Base-by-base conservation (phyloP, 148 eudicot genomes). In the Nepenthes gracilis region DNA sequence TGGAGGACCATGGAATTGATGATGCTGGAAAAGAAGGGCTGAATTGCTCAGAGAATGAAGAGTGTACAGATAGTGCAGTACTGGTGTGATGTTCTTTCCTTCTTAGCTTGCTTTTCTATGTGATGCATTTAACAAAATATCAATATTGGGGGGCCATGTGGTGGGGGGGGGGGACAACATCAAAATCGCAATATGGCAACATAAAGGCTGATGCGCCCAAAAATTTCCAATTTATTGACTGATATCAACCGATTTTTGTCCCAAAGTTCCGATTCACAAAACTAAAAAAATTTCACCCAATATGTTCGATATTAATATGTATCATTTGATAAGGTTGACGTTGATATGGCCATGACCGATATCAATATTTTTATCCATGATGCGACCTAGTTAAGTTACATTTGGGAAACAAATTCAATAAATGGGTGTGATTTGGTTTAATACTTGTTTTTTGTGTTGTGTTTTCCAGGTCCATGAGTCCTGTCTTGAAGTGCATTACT, bases 401-500 rank as follows among this genome's bases (percentile, higher is more conserved):
- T 23, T 23, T 23, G 23, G 23, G 23, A 23, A 23, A 23, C 23
- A 23, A 23, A 23, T 23, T 23, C 23, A 23, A 23, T 23, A 23
- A 23, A 23, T 23, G 23, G 23, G 23, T 23, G 23, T 23, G 23
- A 9, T 52, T 43, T 33, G 35, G 38, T n/a, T 34, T 53, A 6
- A 2, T 33, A 11, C 34, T 54, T 13, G 2, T 32, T 55, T 7
- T 8, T 47, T 38, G 5, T 34, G 33, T 54, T 65, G 34, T 77
- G 34, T 66, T 63, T 61, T 65, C 59, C 60, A 84, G 89, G 84
- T 74, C 64, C 65, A 66, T 33, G 68, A 71, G 59, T 54, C 40
- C 63, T 57, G 54, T 56, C 57, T 74, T 55, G 86, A 81, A 71
- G 74, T 70, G 61, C 84, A 79, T 72, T 70, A 70, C 57, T 94